Conservation (phyloP, 306 rosid genomes). For the Sicyos edulis region DNA sequence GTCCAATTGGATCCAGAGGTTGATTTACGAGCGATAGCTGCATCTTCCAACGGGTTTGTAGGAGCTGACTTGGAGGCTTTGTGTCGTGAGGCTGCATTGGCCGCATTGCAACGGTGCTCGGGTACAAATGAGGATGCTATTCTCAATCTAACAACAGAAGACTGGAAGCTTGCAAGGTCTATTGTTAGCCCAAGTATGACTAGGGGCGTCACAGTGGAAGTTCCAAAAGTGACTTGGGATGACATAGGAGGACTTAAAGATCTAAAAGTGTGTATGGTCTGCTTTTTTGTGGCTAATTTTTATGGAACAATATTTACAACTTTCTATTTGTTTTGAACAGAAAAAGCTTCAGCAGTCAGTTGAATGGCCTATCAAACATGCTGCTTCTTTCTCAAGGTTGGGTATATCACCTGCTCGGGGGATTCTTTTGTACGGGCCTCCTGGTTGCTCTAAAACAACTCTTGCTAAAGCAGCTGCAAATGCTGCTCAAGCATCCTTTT, state of each 20-base stretch:
- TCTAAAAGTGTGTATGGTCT: slow-evolving; percentile 56
- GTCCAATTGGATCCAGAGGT: slow-evolving; percentile 45
- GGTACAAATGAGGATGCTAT: slow-evolving; percentile 38
- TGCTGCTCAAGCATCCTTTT: slow-evolving; percentile 87
- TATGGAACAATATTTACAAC: background rate
- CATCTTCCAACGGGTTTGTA: slow-evolving; percentile 84
- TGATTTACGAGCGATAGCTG: slow-evolving; percentile 63
- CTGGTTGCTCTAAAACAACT: slow-evolving; percentile 94
- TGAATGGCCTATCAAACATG: slow-evolving; percentile 86
- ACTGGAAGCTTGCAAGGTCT: slow-evolving; percentile 69
- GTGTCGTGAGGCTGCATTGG: slow-evolving; percentile 62
- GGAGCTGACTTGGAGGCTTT: slow-evolving; percentile 93
- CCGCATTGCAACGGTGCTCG: slow-evolving; percentile 47
- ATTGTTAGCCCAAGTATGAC: slow-evolving; percentile 81
- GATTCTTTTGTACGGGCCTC: slow-evolving; percentile 94
- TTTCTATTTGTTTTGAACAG: slow-evolving; percentile 35
- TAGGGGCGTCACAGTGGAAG: slow-evolving; percentile 78
- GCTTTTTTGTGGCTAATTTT: slow-evolving; percentile 25
- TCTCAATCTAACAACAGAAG: slow-evolving; percentile 47
- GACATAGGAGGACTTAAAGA: slow-evolving; percentile 85
- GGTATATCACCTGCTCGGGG: slow-evolving; percentile 86
- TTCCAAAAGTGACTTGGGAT: slow-evolving; percentile 88
- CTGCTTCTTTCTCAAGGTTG: slow-evolving; percentile 57
- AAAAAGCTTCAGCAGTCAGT: slow-evolving; percentile 82
- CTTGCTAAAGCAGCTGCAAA: slow-evolving; percentile 94